Conservation (phyloP, 2,329 filamentous ascomycete genomes). For the Leptographium procerum region DNA sequence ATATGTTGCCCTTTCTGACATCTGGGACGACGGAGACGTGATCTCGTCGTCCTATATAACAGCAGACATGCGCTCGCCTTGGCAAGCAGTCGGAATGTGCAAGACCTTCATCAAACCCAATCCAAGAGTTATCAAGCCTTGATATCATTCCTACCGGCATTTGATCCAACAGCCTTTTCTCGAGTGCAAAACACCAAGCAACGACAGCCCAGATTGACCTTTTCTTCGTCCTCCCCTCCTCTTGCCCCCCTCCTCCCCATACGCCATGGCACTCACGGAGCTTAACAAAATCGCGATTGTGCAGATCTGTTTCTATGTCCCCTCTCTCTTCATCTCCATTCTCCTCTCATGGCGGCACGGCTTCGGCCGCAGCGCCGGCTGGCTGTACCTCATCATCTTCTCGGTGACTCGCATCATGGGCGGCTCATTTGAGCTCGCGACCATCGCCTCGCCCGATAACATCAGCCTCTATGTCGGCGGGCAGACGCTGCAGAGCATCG, state of each 20-base stretch:
- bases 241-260: not conserved
- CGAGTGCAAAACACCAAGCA: too few relatives aligned
- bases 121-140: not conserved
- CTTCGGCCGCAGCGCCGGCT: constrained; percentile 34
- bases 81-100: not conserved
- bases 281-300: constrained; percentile 27
- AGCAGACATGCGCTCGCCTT: not conserved
- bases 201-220: too few relatives aligned
- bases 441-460: constrained; percentile 29
- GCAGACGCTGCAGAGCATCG: constrained; percentile 32
- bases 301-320: constrained; percentile 28
- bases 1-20: not conserved
- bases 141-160: too few relatives aligned
- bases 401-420: constrained; percentile 39
- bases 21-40: not conserved
- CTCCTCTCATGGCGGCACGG: constrained; percentile 31
- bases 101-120: not conserved
- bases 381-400: constrained; percentile 42
- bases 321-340: constrained; percentile 22
- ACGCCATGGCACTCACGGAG: constrained; percentile 13
- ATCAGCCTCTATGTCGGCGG: constrained; percentile 27
- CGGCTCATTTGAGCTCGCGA: constrained; percentile 35
- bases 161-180: too few relatives aligned
- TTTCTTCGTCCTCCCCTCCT: too few relatives aligned
- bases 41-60: not conserved